A percentile compares a stretch with the other conserved stretches of the same genome.
Evolutionary conservation across 2,329 filamentous ascomycete genomes (phyloP).

Genomic region (Alternaria burnsii): DNA sequence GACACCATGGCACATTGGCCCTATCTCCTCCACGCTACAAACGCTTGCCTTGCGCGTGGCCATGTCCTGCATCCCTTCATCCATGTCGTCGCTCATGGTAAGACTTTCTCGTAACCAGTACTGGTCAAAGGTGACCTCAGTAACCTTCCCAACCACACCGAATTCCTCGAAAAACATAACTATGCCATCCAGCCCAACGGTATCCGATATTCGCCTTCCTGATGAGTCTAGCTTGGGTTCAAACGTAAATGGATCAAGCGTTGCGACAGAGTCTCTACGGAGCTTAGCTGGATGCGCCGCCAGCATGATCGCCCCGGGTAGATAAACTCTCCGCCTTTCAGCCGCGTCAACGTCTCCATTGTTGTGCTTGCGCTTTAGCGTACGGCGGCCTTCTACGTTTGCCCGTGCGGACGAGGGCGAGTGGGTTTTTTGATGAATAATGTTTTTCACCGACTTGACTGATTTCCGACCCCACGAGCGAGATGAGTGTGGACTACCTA

Average conservation of each 20-base stretch:
- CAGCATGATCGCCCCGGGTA: conserved; percentile 55
- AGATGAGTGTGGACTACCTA: conserved; percentile 15
- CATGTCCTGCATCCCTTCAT: background rate
- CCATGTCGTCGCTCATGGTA: background rate
- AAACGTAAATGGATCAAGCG: conserved; percentile 49
- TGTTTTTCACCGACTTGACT: conserved; percentile 18
- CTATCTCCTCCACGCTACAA: conserved; percentile 20
- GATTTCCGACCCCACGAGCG: conserved; percentile 17
- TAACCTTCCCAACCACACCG: conserved; percentile 42
- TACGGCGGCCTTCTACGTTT: conserved; percentile 23
- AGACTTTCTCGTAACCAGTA: conserved; percentile 40
- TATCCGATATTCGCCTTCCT: conserved; percentile 34
- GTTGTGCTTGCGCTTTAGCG: conserved; percentile 3
- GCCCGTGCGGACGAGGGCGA: conserved; percentile 12
- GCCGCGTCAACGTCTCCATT: conserved; percentile 5
- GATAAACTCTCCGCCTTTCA: conserved; percentile 40
- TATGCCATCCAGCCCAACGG: conserved; percentile 49
- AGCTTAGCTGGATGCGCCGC: conserved; percentile 39
- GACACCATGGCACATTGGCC: conserved; percentile 11
- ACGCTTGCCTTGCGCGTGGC: conserved; percentile 12
- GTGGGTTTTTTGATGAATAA: conserved; percentile 14
- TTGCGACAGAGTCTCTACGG: conserved; percentile 53
- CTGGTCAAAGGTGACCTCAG: conserved; percentile 41
- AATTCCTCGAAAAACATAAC: conserved; percentile 54
- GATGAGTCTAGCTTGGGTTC: conserved; percentile 23